Conservation (phyloP, 176 grass and related monocot species). For the Lolium multiflorum region DNA sequence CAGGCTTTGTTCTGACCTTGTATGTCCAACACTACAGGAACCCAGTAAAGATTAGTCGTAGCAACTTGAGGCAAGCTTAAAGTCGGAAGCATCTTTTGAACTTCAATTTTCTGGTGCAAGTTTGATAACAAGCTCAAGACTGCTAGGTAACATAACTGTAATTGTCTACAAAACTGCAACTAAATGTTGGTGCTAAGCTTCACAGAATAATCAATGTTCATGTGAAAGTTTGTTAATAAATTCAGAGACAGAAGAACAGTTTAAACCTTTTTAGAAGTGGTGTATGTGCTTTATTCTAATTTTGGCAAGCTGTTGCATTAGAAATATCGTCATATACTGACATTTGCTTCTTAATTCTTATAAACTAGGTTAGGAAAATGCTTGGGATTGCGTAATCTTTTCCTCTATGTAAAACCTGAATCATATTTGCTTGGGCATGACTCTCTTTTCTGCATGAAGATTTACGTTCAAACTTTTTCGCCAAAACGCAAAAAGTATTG, state of each 20-base stretch:
- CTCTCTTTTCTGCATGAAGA: constrained; percentile 14
- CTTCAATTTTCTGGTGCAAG: constrained; percentile 13
- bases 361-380: neutral
- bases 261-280: neutral
- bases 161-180: constrained; percentile 11
- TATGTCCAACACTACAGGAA: neutral
- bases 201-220: constrained; percentile 21
- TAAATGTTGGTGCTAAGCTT: constrained; percentile 13
- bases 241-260: neutral
- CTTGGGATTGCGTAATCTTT: neutral
- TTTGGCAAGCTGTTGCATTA: neutral
- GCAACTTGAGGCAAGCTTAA: constrained; percentile 14
- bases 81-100: constrained; percentile 24
- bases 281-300: constrained; percentile 7
- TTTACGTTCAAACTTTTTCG: neutral
- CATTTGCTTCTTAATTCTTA: constrained; percentile 24
- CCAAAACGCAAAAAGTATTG: no score
- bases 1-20: constrained; percentile 25
- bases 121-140: neutral
- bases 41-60: neutral
- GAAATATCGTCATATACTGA: neutral
- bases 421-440: constrained; percentile 10
- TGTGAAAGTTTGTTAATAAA: neutral
- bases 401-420: neutral
- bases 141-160: constrained; percentile 29